These are phyloP conservation scores for Musa acuminata DNA, from an alignment of 176 grass and related monocot genomes.

Conservation along the genomic window DNA sequence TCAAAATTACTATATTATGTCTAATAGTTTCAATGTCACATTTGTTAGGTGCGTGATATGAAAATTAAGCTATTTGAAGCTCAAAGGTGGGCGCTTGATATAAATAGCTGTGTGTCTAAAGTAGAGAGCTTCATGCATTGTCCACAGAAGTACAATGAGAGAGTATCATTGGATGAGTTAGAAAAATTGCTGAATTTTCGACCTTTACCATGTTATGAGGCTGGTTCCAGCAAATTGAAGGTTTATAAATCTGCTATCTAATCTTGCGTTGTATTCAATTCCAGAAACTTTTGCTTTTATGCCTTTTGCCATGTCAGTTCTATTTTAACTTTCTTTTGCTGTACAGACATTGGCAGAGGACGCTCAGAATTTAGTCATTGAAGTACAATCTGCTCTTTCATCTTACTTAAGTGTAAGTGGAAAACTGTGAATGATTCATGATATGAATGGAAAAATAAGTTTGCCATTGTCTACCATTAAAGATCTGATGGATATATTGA, in stretches of 20 bases:
- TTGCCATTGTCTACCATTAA: neutral
- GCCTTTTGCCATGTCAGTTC: neutral
- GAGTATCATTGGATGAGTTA: conserved; percentile 56
- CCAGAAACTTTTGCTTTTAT: neutral
- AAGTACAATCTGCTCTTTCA: conserved; percentile 62
- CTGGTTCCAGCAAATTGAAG: conserved; percentile 48
- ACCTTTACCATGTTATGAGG: conserved; percentile 33
- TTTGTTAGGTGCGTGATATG: conserved; percentile 61
- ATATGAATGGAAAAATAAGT: neutral
- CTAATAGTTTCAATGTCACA: conserved; percentile 22
- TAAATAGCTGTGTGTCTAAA: conserved; percentile 48
- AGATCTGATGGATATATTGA: too few species aligned
- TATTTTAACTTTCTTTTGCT: conserved; percentile 22
- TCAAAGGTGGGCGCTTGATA: conserved; percentile 50
- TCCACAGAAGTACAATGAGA: conserved; percentile 34
- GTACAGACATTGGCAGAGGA: conserved; percentile 46
- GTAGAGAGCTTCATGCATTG: conserved; percentile 29
- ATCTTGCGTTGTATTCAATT: neutral
- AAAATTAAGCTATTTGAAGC: conserved; percentile 43
- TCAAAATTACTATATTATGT: conserved; percentile 8
- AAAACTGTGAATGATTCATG: neutral
- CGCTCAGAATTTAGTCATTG: conserved; percentile 45
- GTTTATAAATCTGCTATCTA: conserved; percentile 31
- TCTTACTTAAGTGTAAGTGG: conserved; percentile 52
- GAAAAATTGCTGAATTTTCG: conserved; percentile 46